phyloP scores from a whole-genome alignment of 257 asterid genomes.

The Leonotis leonurus region DNA sequence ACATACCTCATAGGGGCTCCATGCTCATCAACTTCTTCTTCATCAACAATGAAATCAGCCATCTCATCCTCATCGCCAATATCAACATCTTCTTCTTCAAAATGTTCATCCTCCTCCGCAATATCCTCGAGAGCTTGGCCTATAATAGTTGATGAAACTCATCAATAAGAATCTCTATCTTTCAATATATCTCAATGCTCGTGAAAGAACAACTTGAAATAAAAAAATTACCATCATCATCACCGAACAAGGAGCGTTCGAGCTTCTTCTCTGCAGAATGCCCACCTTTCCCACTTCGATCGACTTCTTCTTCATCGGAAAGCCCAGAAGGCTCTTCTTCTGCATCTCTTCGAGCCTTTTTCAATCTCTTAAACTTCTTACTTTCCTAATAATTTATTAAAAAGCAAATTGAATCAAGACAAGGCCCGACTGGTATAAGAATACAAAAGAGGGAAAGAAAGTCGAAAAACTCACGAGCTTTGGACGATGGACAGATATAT shows the following conservation, averaged over 20 bases:
- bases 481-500: constrained; percentile 83
- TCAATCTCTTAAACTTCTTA: constrained; percentile 80
- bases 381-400: constrained; percentile 38
- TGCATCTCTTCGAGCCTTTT: constrained; percentile 71
- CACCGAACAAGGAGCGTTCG: constrained; percentile 71
- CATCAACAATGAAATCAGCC: constrained; percentile 95
- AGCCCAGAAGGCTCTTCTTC: constrained; percentile 71
- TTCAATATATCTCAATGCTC: neutral
- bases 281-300: constrained; percentile 61
- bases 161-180: neutral
- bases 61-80: constrained; percentile 85
- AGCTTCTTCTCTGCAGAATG: constrained; percentile 80
- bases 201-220: neutral
- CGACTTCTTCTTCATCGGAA: constrained; percentile 71
- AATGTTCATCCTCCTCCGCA: constrained; percentile 76
- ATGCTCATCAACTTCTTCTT: constrained; percentile 76
- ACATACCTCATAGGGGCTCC: constrained; percentile 74
- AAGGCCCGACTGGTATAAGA: neutral
- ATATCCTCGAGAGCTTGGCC: constrained; percentile 89
- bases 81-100: constrained; percentile 64
- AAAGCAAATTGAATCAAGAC: neutral
- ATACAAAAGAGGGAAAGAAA: neutral
- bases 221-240: constrained; percentile 59
- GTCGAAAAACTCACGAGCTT: constrained; percentile 25
- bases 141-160: constrained; percentile 17